Conservation (phyloP, 2,329 filamentous ascomycete genomes). For the Malbranchea zuffiana region DNA sequence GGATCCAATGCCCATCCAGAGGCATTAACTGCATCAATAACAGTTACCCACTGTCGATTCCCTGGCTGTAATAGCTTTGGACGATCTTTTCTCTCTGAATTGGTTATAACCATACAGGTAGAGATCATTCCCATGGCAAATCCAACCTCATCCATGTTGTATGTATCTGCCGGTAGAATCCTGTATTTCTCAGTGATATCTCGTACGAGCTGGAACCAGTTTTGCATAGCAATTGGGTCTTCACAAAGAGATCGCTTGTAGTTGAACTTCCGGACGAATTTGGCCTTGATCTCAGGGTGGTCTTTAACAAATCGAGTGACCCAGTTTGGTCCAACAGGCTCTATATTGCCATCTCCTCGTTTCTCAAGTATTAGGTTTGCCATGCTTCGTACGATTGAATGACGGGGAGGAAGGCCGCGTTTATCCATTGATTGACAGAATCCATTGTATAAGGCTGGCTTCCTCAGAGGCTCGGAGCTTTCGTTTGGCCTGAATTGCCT, state of each 20-base stretch:
- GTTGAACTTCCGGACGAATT: neutral
- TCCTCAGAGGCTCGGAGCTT: neutral
- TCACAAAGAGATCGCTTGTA: neutral
- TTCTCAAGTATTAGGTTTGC: conserved; percentile 2
- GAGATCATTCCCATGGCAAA: conserved; percentile 1
- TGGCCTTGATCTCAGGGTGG: neutral
- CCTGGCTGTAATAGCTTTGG: conserved; percentile 1
- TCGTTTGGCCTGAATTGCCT: neutral
- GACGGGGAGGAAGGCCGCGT: neutral
- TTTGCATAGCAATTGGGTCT: neutral
- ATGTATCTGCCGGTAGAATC: neutral
- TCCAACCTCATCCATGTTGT: conserved; percentile 2
- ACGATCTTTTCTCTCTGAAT: too few relatives aligned
- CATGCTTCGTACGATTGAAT: neutral
- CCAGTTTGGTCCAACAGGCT: neutral
- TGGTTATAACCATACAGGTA: neutral
- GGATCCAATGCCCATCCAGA: neutral
- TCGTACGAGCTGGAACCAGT: conserved; percentile 1
- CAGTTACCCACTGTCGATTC: conserved; percentile 1
- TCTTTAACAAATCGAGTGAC: neutral
- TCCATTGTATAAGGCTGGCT: neutral
- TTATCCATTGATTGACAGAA: conserved; percentile 1
- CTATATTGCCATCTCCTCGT: neutral
- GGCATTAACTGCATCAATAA: conserved; percentile 1
- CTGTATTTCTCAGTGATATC: neutral